Base-by-base conservation (phyloP, 106 monocot genomes). In the Phalaenopsis aphrodite region DNA sequence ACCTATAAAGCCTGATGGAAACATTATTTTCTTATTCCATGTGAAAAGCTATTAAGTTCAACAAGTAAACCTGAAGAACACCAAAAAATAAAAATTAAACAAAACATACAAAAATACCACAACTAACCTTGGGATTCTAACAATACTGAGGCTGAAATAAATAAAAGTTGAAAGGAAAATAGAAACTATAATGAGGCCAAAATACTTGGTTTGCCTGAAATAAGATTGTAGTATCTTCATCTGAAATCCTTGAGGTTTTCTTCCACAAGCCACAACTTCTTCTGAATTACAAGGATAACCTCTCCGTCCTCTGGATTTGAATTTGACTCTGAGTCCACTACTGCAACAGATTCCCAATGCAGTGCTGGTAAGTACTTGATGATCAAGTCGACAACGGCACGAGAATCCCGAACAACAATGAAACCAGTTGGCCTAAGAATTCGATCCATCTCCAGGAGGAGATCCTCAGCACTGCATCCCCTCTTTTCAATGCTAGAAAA, bases 401-500 rank as follows among this genome's bases (percentile, higher is more conserved):
- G 75, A 82, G 73, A 92, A 77, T 97, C 96, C n/a, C 94, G 75
- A 23, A 94, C 80, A 52, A 97, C 87, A 14, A 90, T 69, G 79
- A 94, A 97, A 12, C 96, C 96, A 21, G 85, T 86, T 0, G 96
- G 96, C 77, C 96, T 82, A 15, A 94, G 87, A 23, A 97, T 92
- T 3, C 96, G 85, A 55, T 97, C 96, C 84, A 97, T 97, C 83
- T 97, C 96, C 43, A 97, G 49, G 23, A 97, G 93, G 48, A 97
- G 81, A 71, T 97, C 94, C 85, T 90, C 92, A 0, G 87, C 86
- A 43, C 96, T 86, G 83, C 96, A 97, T 36, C 91, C 92, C 80
- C 84, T 90, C 76, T 82, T 94, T 75, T 90, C 92, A 9, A 96
- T 80, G 80, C 89, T 92, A 18, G 96, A 94, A 72, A 97, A 86